These are phyloP conservation scores for Cryomyces antarcticus DNA, from an alignment of 495 filamentous ascomycete genomes.

Conservation along the genomic window DNA sequence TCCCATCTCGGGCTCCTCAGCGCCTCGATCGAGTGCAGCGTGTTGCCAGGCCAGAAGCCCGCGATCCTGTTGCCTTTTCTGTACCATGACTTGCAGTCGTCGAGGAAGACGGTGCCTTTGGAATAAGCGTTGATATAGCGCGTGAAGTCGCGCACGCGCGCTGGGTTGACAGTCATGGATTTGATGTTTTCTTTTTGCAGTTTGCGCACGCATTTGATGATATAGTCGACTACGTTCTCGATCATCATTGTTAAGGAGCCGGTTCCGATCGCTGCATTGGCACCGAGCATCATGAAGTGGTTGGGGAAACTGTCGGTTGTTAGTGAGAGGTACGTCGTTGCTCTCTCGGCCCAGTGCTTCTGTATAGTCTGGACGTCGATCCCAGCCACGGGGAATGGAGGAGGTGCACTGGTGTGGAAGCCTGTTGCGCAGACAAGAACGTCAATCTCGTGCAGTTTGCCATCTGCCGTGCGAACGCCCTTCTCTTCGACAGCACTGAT, in stretches of 20 bases:
- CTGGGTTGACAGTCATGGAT: conserved; percentile 8
- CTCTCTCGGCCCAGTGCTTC: conserved; percentile 2
- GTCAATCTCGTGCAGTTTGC: conserved; percentile 15
- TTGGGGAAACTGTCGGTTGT: conserved; percentile 14
- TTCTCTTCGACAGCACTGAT: conserved; percentile 10
- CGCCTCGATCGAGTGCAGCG: conserved; percentile 14
- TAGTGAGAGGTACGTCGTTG: conserved; percentile 16
- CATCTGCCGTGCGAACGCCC: conserved; percentile 14
- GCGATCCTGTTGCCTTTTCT: conserved; percentile 2
- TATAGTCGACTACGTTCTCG: conserved; percentile 12
- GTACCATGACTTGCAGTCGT: conserved; percentile 10
- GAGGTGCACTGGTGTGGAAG: conserved; percentile 16
- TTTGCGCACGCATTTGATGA: conserved; percentile 6
- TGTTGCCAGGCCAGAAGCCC: conserved; percentile 14
- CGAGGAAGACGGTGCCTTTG: conserved; percentile 6
- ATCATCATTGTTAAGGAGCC: conserved; percentile 15
- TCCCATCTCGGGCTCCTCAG: conserved; percentile 16
- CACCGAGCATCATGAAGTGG: conserved; percentile 17
- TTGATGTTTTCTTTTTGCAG: conserved; percentile 7
- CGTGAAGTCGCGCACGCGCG: conserved; percentile 9
- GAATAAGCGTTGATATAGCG: conserved; percentile 9
- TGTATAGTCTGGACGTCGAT: conserved; percentile 6
- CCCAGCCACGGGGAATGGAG: conserved; percentile 14
- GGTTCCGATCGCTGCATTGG: conserved; percentile 16
- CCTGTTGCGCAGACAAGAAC: conserved; percentile 18